Evolutionary conservation across 345 rosid genomes (phyloP).

Genomic region (Eucalyptus regnans): DNA sequence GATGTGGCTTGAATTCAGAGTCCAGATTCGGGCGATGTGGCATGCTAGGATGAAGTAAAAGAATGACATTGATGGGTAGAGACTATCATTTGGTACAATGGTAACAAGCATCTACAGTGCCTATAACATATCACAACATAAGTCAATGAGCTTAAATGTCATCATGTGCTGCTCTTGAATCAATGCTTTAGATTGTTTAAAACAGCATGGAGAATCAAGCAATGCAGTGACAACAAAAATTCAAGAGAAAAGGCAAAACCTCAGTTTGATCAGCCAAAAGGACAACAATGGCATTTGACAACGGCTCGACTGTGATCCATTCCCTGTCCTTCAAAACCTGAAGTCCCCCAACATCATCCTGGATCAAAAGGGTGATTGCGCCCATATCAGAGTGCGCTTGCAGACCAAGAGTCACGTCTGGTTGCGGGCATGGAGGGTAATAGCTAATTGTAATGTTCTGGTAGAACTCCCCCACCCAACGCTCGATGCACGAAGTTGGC

Average conservation of each 20-base stretch:
- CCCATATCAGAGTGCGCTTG: slow-evolving; percentile 90
- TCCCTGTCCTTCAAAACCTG: slow-evolving; percentile 54
- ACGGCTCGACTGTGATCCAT: slow-evolving; percentile 60
- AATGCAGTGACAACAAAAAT: neutral
- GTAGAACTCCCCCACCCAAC: slow-evolving; percentile 60
- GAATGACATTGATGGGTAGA: neutral
- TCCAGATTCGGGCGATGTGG: neutral
- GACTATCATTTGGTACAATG: neutral
- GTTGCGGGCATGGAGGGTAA: slow-evolving; percentile 91
- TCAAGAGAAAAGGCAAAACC: slow-evolving; percentile 17
- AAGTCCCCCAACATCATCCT: slow-evolving; percentile 79
- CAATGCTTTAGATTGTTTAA: neutral
- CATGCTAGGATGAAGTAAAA: neutral
- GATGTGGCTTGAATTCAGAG: neutral
- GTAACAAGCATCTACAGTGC: neutral
- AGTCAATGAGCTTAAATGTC: neutral
- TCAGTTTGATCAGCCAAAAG: slow-evolving; percentile 77
- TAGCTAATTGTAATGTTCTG: slow-evolving; percentile 84
- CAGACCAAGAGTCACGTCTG: slow-evolving; percentile 79
- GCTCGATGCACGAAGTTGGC: slow-evolving; percentile 34
- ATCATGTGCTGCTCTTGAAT: neutral
- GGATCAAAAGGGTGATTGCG: slow-evolving; percentile 67
- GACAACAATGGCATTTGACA: slow-evolving; percentile 54
- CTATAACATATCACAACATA: neutral
- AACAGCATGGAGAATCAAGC: neutral